Base-by-base conservation (phyloP, 148 eudicot genomes). In the Camellia granthamiana region DNA sequence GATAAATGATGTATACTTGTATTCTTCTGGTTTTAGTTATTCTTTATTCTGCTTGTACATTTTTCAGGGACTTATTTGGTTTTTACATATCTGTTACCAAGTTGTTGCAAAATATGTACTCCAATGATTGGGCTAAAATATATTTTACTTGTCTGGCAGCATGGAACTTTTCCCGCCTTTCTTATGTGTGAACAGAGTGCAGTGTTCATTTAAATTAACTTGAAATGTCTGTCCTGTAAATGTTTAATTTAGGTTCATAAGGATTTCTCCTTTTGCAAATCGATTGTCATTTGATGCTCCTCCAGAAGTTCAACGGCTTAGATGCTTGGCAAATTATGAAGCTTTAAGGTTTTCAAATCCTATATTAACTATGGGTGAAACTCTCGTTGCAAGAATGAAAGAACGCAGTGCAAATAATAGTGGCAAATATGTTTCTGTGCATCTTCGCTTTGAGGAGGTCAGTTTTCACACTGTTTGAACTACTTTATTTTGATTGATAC, bases 361-460 rank as follows among this genome's bases (percentile, higher is more conserved):
- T 23, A 85, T 96, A 73, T 86, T 85, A 75, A 83, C 89, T 65
- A 77, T 96, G 83, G 98, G 89, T 42, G 90, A 93, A 83, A 81
- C 91, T 54, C 86, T 96, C 69, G 98, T 93, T 68, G 82, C 91
- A 77, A 92, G 97, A 86, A 96, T 96, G 99, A 91, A 88, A 89
- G 92, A 90, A 81, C 89, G 76, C 18, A 93, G 98, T 84, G 86
- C 84, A 81, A 91, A 83, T 71, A 92, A 90, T 81, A 86, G 91
- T 77, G 99, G 99, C 59, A 96, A 96, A 76, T 96, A 93, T 79
- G 86, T 96, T 69, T 96, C 99, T 63, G 99, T 96, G 82, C 99
- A 96, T 88, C 97, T 96, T 79, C 99, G 99, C 59, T 96, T 92
- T 85, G 99, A 96, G 92, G 98, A 93, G 99, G 99, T 96, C 82